These are phyloP conservation scores for Dactylis glomerata DNA, from an alignment of 176 grass and related monocot genomes.

Conservation along the genomic window DNA sequence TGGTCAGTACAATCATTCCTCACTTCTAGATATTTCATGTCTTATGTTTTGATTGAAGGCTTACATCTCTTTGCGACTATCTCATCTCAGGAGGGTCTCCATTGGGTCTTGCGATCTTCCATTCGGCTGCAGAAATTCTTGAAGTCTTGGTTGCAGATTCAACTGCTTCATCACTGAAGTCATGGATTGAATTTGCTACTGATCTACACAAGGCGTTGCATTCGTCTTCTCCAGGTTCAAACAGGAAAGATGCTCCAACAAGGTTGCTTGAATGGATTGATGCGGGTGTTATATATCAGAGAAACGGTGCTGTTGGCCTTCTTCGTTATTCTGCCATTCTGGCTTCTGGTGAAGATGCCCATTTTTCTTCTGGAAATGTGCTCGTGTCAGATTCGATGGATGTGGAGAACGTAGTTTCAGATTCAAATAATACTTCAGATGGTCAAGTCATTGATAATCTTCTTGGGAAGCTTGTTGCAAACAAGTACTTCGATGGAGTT, in stretches of 20 bases:
- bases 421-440: constrained; percentile 72
- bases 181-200: constrained; percentile 88
- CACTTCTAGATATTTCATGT: constrained; percentile 28
- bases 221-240: constrained; percentile 89
- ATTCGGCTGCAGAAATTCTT: constrained; percentile 90
- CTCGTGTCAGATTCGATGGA: constrained; percentile 96
- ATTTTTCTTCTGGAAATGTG: constrained; percentile 83
- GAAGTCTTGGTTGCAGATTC: constrained; percentile 96
- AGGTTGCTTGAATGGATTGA: constrained; percentile 97
- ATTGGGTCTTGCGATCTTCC: constrained; percentile 88
- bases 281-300: constrained; percentile 95
- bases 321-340: constrained; percentile 91
- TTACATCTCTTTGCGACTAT: constrained; percentile 16
- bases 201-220: constrained; percentile 95
- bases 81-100: constrained; percentile 62
- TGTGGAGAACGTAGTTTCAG: constrained; percentile 82
- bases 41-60: constrained; percentile 9
- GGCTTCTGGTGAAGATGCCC: constrained; percentile 91
- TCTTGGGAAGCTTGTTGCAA: constrained; percentile 76
- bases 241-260: constrained; percentile 88
- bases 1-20: constrained; percentile 39
- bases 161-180: constrained; percentile 75
- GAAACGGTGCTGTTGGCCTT: constrained; percentile 81
- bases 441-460: constrained; percentile 87
- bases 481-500: constrained; percentile 92